phyloP scores from a whole-genome alignment of 2,329 filamentous ascomycete genomes.

The Talaromyces verruculosus region DNA sequence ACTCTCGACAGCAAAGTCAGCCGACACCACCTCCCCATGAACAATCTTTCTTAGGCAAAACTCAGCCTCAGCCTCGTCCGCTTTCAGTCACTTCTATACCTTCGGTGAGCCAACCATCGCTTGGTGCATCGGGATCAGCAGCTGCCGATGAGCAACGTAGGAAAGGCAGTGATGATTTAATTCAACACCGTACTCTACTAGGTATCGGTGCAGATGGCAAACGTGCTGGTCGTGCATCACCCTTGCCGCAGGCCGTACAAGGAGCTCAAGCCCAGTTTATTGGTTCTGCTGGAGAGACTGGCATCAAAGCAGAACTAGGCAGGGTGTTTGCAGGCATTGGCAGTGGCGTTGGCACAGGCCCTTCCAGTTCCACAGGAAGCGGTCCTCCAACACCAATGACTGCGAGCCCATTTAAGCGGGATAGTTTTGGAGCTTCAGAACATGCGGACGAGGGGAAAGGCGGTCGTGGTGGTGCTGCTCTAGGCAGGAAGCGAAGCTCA shows the following conservation, averaged over 20 bases:
- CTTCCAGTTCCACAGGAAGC: conserved; percentile 50
- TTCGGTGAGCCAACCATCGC: conserved; percentile 30
- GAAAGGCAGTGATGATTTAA: conserved; percentile 55
- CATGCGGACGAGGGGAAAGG: conserved; percentile 43
- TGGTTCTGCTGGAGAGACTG: conserved; percentile 76
- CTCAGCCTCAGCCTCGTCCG: conserved; percentile 35
- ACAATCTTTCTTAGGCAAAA: conserved; percentile 34
- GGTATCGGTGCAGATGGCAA: conserved; percentile 72
- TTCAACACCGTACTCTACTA: conserved; percentile 67
- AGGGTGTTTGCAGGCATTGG: conserved; percentile 95
- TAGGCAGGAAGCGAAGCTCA: conserved; percentile 63
- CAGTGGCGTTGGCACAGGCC: conserved; percentile 61
- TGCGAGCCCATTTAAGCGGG: conserved; percentile 53
- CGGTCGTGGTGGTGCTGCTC: conserved; percentile 46
- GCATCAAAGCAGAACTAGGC: conserved; percentile 92
- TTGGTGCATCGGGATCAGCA: conserved; percentile 28
- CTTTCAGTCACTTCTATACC: conserved; percentile 39
- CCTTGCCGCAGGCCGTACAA: conserved; percentile 88
- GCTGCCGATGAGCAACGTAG: conserved; percentile 42
- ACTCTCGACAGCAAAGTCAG: conserved; percentile 37
- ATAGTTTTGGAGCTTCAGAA: conserved; percentile 48
- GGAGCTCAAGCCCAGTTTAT: conserved; percentile 80
- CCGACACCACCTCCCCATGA: conserved; percentile 37
- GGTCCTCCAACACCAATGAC: conserved; percentile 56
- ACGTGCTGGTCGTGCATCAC: conserved; percentile 79